Evolutionary conservation across 768 basidiomycete species (phyloP).

Genomic region (Udeniomyces megalosporus): DNA sequence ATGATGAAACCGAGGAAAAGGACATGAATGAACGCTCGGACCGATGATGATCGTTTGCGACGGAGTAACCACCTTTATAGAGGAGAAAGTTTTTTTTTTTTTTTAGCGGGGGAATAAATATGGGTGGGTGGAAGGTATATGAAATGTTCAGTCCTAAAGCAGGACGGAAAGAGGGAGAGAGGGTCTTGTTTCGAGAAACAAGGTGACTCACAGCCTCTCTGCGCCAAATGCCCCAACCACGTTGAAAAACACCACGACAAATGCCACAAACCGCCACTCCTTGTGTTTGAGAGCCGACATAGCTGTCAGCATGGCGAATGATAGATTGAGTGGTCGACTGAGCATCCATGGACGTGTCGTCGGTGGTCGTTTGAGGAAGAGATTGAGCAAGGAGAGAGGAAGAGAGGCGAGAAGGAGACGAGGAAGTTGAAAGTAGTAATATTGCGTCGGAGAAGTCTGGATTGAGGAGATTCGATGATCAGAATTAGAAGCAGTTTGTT

Average conservation of each 20-base stretch:
- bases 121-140: neutral
- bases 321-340: too few relatives aligned
- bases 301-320: constrained; percentile 19
- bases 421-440: constrained; percentile 52
- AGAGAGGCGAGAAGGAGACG: constrained; percentile 55
- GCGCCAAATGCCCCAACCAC: constrained; percentile 56
- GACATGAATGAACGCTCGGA: too few relatives aligned
- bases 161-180: neutral
- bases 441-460: constrained; percentile 52
- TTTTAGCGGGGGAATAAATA: neutral
- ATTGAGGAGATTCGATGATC: too few relatives aligned
- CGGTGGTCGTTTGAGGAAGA: constrained; percentile 37
- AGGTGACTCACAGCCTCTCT: constrained; percentile 44
- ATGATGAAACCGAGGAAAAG: constrained; percentile 37
- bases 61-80: constrained; percentile 30
- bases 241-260: constrained; percentile 67
- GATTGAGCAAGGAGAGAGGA: constrained; percentile 46
- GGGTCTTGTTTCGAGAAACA: constrained; percentile 12
- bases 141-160: neutral
- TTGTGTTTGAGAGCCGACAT: constrained; percentile 78
- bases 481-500: too few relatives aligned
- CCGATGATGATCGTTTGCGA: too few relatives aligned
- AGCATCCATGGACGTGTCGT: too few relatives aligned
- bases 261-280: constrained; percentile 93
- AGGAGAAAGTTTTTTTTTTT: neutral